Evolutionary conservation across 1,284 basidiomycete genomes (phyloP).

Genomic region (Cryptococcus sp.): DNA sequence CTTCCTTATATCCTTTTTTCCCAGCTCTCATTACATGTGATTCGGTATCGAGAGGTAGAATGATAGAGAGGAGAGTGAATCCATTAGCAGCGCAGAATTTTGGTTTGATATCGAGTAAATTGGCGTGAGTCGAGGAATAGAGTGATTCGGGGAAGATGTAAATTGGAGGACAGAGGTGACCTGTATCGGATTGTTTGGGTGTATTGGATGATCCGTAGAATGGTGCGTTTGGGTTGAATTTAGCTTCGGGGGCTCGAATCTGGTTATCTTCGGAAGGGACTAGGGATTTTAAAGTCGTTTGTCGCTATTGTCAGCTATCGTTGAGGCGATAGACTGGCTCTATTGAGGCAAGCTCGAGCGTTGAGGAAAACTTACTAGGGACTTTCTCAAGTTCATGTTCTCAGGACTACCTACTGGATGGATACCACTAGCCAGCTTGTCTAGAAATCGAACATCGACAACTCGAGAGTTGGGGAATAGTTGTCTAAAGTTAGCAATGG

Average conservation of each 20-base stretch:
- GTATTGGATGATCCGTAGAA: not conserved
- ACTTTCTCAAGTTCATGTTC: slow-evolving; percentile 1
- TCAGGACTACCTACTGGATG: not conserved
- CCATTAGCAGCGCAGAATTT: slow-evolving; percentile 5
- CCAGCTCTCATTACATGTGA: not conserved
- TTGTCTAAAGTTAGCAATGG: slow-evolving; percentile 14
- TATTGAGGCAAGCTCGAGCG: not conserved
- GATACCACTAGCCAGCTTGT: slow-evolving; percentile 11
- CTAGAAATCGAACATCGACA: slow-evolving; percentile 24
- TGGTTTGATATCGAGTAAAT: slow-evolving; percentile 7
- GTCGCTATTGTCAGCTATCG: slow-evolving; percentile 4
- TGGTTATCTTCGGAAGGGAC: not conserved
- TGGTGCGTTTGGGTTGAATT: not conserved
- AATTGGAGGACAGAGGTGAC: slow-evolving; percentile 9
- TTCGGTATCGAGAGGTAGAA: slow-evolving; percentile 19
- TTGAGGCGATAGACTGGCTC: not conserved
- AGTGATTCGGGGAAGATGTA: slow-evolving; percentile 16
- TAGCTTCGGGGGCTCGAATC: not conserved
- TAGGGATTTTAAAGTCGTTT: slow-evolving; percentile 8
- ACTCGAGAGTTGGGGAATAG: slow-evolving; percentile 29
- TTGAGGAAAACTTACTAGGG: slow-evolving; percentile 2
- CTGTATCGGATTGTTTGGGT: not conserved
- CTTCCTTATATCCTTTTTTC: not conserved
- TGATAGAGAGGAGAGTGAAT: slow-evolving; percentile 25
- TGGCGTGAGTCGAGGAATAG: slow-evolving; percentile 5